These are phyloP conservation scores for Albatrellus ellisii DNA, from an alignment of 768 basidiomycete genomes.

Conservation along the genomic window DNA sequence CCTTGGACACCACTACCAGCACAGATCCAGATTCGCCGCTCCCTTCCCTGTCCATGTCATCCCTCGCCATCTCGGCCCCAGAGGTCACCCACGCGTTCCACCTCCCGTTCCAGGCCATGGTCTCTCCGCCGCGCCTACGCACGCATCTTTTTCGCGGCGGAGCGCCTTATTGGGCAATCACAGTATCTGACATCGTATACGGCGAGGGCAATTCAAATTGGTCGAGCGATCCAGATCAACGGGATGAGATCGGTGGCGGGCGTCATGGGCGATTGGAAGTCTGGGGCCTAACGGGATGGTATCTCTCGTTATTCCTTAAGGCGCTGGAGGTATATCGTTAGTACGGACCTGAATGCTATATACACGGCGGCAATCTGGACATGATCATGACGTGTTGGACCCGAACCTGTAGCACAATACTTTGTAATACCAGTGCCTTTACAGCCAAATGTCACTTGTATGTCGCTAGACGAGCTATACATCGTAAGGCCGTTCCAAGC, in stretches of 20 bases:
- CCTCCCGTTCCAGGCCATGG: conserved; percentile 43
- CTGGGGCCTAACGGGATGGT: conserved; percentile 83
- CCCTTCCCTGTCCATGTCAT: conserved; percentile 43
- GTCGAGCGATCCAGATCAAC: conserved; percentile 22
- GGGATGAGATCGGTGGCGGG: conserved; percentile 30
- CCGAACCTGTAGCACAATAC: no score
- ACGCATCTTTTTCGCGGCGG: conserved; percentile 40
- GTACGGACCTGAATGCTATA: conserved; percentile 1
- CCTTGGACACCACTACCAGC: conserved; percentile 1
- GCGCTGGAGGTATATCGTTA: conserved; percentile 34
- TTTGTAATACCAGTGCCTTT: no score
- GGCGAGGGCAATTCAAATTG: conserved; percentile 16
- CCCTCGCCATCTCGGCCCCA: conserved; percentile 36
- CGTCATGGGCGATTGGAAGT: conserved; percentile 44
- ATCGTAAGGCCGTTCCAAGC: no score
- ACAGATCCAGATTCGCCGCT: conserved; percentile 28
- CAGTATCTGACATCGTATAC: conserved; percentile 45
- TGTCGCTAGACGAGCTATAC: no score
- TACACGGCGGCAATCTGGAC: no score
- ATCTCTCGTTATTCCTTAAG: conserved; percentile 51
- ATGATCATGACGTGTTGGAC: no score
- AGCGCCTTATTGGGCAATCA: conserved; percentile 51
- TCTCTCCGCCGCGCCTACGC: conserved; percentile 34
- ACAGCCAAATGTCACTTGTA: no score
- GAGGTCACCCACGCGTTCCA: conserved; percentile 68